A percentile compares a stretch with the other conserved stretches of the same genome.
Conservation (phyloP, 164 flowering plant genomes). For the Stephania japonica region DNA sequence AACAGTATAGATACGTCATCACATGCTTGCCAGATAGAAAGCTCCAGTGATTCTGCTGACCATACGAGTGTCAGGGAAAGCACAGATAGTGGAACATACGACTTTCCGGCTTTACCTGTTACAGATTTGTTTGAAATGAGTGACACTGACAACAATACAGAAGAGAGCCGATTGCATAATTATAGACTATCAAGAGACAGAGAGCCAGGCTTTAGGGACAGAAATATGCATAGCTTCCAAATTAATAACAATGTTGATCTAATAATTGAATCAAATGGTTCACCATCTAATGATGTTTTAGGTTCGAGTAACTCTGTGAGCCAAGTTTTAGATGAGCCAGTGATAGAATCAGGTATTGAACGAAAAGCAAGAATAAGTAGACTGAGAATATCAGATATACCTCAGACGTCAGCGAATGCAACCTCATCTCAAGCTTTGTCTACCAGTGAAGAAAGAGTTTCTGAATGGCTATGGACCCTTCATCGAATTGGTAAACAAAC, state of each 20-base stretch:
- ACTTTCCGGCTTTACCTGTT: conserved; percentile 66
- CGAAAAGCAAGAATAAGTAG: conserved; percentile 30
- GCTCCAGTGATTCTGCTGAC: conserved; percentile 52
- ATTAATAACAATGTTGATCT: conserved; percentile 65
- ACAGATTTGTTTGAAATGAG: conserved; percentile 56
- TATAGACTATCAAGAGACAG: conserved; percentile 26
- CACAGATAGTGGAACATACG: conserved; percentile 41
- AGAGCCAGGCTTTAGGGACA: conserved; percentile 35
- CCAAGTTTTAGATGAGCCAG: conserved; percentile 31
- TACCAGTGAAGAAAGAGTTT: conserved; percentile 52
- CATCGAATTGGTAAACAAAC: conserved; percentile 63
- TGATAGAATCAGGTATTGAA: conserved; percentile 21
- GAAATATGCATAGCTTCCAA: conserved; percentile 64
- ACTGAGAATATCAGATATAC: conserved; percentile 52
- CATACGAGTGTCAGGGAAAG: conserved; percentile 48
- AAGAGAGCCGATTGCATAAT: conserved; percentile 19
- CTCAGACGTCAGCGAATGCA: conserved; percentile 28
- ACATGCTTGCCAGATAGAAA: conserved; percentile 32
- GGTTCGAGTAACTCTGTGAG: conserved; percentile 30
- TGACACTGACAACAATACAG: conserved; percentile 24
- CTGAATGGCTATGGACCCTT: conserved; percentile 97
- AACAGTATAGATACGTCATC: conserved; percentile 36
- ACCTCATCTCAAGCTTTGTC: conserved; percentile 28
- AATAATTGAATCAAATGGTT: conserved; percentile 46
- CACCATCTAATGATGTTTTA: conserved; percentile 22